Conservation (phyloP, 805 yeast genomes). For the Cyberlindnera misumaiensis region DNA sequence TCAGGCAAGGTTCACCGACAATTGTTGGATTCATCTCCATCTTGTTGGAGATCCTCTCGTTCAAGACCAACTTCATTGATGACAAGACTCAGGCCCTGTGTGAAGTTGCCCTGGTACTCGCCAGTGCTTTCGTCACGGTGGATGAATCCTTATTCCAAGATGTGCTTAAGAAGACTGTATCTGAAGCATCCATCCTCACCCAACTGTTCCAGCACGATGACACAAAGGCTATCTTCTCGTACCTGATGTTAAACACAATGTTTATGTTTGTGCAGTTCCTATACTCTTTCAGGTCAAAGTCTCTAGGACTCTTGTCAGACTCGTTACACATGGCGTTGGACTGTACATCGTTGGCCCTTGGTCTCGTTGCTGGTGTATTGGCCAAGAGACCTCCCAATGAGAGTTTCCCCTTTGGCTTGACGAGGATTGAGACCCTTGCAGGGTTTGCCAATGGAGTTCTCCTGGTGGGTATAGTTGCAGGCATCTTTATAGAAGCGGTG, state of each 20-base stretch:
- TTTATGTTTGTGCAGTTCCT: conserved; percentile 93
- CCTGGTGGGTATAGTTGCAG: conserved; percentile 80
- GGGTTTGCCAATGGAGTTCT: conserved; percentile 94
- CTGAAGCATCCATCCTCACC: conserved; percentile 13
- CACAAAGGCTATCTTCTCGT: conserved; percentile 84
- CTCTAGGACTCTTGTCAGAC: conserved; percentile 86
- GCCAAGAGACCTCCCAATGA: conserved; percentile 54
- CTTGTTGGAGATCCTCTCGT: conserved; percentile 28
- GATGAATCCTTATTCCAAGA: conserved; percentile 7
- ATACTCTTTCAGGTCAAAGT: conserved; percentile 88
- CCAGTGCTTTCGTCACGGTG: conserved; percentile 11
- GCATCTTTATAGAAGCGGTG: conserved; percentile 80
- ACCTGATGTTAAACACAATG: conserved; percentile 74
- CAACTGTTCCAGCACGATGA: conserved; percentile 41
- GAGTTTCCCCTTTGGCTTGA: conserved; percentile 81
- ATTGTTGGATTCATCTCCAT: conserved; percentile 27
- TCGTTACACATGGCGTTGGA: conserved; percentile 95
- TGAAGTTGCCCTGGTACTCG: conserved; percentile 10
- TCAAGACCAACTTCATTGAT: conserved; percentile 17
- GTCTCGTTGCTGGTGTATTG: conserved; percentile 75
- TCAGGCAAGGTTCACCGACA: conserved; percentile 15
- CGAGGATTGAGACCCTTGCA: conserved; percentile 82
- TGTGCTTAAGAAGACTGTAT: neutral
- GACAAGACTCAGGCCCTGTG: conserved; percentile 7
- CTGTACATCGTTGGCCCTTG: conserved; percentile 84